Base-by-base conservation (phyloP, 2,329 filamentous ascomycete species). In the Gaeumannomyces tritici region DNA sequence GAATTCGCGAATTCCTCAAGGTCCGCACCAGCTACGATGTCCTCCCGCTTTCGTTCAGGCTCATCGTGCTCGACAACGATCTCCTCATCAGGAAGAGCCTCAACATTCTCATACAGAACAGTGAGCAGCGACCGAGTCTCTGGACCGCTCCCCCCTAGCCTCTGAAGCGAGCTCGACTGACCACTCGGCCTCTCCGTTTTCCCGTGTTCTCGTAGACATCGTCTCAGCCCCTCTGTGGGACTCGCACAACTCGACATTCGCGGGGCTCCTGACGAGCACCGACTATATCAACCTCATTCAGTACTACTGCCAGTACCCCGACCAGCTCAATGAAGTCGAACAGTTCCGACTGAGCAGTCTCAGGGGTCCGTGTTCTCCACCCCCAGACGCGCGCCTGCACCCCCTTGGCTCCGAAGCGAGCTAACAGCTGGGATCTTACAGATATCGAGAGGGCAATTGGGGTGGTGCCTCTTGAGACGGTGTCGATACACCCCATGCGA, bases 271-370 rank as follows among this genome's bases (percentile, higher is more conserved):
- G 67, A 99, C 95, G 31, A 95, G 92, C 66, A 96, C 92, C 65
- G 95, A 99, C 77, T 99, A 95, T 74, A 96, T 99, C 77, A 99
- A 99, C 72, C 89, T 99, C 63, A 96, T 99, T 55, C 93, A 98
- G 74, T 99, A 99, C 77, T 98, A 99, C 80, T 97, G 92, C 81
- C 93, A 98, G 75, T 96, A 95, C 69, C 95, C 93, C 2, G 91
- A 96, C 67, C 89, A 93, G 63, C 84, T 98, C 65, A 86, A 88
- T 67, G 88, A 93, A 72, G 90, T 99, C 69, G 95, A 98, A 68
- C 90, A 96, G 74, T 97, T 99, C 74, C 88, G 91, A 58, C 79
- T 99, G 65, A 93, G 90, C 77, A 96, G 91, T 72, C 83, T 99
- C 63, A 85, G 93, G 83, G 91, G 93, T 96, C 42, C 51, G 59